Base-by-base conservation (phyloP, 176 grass and related monocot genomes). In the Tillandsia fasciculata region DNA sequence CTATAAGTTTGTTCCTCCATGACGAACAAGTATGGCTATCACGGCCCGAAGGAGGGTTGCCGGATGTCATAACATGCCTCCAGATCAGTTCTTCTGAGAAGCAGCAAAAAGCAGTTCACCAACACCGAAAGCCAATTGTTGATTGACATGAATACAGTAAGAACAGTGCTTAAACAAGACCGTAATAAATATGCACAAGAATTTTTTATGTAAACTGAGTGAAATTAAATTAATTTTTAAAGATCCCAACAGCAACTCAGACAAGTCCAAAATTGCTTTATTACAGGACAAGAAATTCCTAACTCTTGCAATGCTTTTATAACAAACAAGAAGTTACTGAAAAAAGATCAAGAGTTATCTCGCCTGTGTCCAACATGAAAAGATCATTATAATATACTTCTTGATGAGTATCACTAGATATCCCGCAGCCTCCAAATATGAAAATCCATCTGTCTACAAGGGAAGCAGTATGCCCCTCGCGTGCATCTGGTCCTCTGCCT, bases 291-390 rank as follows among this genome's bases (percentile, higher is more conserved):
- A 42, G 33, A 42, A 42, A 42, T 42, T 42, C 33, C 33, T 7
- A 42, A 42, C 33, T 42, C 6, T 42, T 42, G 33, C 4, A 42
- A 42, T 42, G 5, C 33, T 42, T 42, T 42, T 7, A 7, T 7
- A 6, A 42, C 4, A 42, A 42, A 7, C 5, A 7, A 42, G 33
- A 42, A 42, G 33, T 7, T 42, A 42, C 33, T 42, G 33, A 42
- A 27, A 12, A 70, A 52, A 50, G 64, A 64, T 28, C 28, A 52
- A 79, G 66, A 63, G 52, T 18, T 42, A 74, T 51, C 12, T 68
- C 74, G 27, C 78, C 78, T 81, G 71, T 68, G 71, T 81, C 71
- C 63, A 81, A 64, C 29, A 81, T 74, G 71, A 74, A 73, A 81
- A 74, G 63, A 81, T 81, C 78, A 68, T 81, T 81, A 52, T 74